These are phyloP conservation scores for Apiospora sp. DNA, from an alignment of 2,329 filamentous ascomycete species.

Conservation along the genomic window DNA sequence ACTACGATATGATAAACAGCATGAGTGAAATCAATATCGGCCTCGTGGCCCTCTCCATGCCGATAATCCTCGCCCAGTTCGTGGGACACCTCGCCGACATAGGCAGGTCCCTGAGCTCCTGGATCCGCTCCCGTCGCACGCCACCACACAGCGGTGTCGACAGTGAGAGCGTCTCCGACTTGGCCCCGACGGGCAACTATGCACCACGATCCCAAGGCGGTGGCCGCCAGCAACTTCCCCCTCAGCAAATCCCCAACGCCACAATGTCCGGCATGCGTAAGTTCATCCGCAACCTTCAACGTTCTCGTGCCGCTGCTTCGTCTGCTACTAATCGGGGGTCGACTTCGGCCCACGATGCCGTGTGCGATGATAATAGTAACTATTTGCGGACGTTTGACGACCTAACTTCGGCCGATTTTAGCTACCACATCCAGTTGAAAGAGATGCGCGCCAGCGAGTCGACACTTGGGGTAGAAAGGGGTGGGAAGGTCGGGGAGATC, in stretches of 20 bases:
- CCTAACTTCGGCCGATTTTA: constrained; percentile 8
- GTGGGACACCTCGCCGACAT: constrained; percentile 29
- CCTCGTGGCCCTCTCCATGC: constrained; percentile 29
- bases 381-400: not conserved
- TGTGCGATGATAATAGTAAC: no score
- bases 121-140: constrained; percentile 30
- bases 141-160: constrained; percentile 15
- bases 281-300: not conserved
- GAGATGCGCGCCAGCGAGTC: not conserved
- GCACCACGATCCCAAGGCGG: no score
- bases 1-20: not conserved
- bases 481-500: not conserved
- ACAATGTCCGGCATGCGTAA: not conserved
- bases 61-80: constrained; percentile 29
- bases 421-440: constrained; percentile 9
- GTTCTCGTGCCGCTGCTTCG: no score
- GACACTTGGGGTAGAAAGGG: not conserved
- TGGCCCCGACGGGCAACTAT: not conserved
- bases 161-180: not conserved
- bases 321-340: no score
- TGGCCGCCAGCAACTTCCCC: not conserved
- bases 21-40: constrained; percentile 31
- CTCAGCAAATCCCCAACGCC: not conserved
- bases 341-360: no score
- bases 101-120: constrained; percentile 30